Base-by-base conservation (phyloP, 768 basidiomycete species). In the Suillus bovinus region DNA sequence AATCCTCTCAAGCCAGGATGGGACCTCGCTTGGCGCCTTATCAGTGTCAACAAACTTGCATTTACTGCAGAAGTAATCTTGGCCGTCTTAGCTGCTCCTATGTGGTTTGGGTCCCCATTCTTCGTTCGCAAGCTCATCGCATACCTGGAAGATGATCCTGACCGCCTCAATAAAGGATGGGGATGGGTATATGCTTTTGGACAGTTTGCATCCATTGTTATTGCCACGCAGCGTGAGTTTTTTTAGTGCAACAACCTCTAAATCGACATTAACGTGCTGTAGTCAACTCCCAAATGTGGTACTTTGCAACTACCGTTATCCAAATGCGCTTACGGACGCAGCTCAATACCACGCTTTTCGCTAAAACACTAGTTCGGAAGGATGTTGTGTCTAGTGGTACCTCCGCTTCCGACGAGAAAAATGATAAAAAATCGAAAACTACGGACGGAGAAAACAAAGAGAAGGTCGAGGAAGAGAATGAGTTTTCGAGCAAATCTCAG, bases 291-390 rank as follows among this genome's bases (percentile, higher is more conserved):
- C 90, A 92, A 66, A 76, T 92, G 24, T 91, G 87, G 88, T 87
- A 85, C 11, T 55, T 90, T 56, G 78, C 89, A 3, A 89, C 86
- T 0, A 90, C 89, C 1, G 82, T 79, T 5, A 73, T 94, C 33
- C 89, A 93, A 77, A 85, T 86, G 56, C 82, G 87, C 34, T 72
- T 94, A 33, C 84, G 84, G 54, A 81, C 89, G 38, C 91, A 94
- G 69, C 79, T 96, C 53, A 94, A 94, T 76, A 87, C 91, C n/a
- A 82, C 88, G 60, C 79, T 96, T 5, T 95, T 91, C 71, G 85
- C 86, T 22, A 96, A 96, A 77, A 94, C 92, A 0, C 83, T 95
- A 17, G 84, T 91, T 16, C 85, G 93, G 53, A 95, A 96, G 74
- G 91, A 94, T 65, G 78, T 90, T 29, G 92, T 91, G 1, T 84